A percentile compares a stretch with the other conserved stretches of the same genome.
Evolutionary conservation across 345 rosid species (phyloP).

Genomic region (Murraya koenigii): DNA sequence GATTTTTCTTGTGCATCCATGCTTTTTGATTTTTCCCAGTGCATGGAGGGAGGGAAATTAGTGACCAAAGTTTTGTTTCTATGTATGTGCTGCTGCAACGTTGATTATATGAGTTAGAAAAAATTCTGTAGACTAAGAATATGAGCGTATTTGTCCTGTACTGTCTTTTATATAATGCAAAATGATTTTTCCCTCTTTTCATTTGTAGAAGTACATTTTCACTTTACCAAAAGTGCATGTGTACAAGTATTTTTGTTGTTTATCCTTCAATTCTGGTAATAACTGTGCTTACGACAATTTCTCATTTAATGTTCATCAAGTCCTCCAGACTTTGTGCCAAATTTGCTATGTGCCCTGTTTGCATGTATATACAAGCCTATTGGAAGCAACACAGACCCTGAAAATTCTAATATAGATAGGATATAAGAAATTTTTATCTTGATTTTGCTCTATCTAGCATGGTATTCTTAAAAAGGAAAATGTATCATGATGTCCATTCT

Average conservation of each 20-base stretch:
- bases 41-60: neutral
- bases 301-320: neutral
- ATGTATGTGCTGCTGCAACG: neutral
- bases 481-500: neutral
- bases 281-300: neutral
- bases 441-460: neutral
- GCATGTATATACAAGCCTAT: neutral
- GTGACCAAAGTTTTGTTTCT: neutral
- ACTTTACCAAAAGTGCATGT: neutral
- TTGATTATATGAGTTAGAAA: neutral
- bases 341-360: neutral
- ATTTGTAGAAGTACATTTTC: neutral
- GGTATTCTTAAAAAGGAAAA: neutral
- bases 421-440: neutral
- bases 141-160: neutral
- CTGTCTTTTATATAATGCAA: neutral
- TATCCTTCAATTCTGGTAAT: neutral
- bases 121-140: neutral
- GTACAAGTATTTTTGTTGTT: neutral
- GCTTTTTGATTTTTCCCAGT: neutral
- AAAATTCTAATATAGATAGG: neutral
- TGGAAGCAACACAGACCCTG: neutral
- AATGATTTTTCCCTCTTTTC: neutral
- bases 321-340: neutral
- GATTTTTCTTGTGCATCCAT: neutral